Base-by-base conservation (phyloP, 306 rosid genomes). In the Vigna radiata region DNA sequence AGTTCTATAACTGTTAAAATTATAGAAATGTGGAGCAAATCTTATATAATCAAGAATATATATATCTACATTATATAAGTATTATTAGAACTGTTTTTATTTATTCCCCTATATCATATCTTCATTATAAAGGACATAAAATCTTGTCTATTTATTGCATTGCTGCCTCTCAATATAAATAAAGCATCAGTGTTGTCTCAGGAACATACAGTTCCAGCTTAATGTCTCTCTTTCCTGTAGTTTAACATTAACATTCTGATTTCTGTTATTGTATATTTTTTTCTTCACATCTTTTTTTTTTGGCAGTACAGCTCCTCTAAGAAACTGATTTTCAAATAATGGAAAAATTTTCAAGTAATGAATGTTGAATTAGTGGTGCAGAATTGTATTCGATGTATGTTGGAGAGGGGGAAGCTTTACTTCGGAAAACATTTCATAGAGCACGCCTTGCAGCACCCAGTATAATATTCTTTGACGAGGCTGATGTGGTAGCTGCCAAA, bases 371-470 rank as follows among this genome's bases (percentile, higher is more conserved):
- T 86, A 95, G 98, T 79, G 90, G 96, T 85, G 96, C 97, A 87
- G 98, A 95, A 64, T 74, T 95, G 85, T 89, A 79, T 69, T 95
- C 98, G 2, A 95, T 89, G 98, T 95, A 92, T 70, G 97, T 92
- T 53, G 98, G 98, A 65, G 97, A 92, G 77, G 97, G 97, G 65
- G 98, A 95, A 87, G 93, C 92, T 66, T 76, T 89, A 70, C 87
- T 92, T 65, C 96, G 98, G 23, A 87, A 85, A 79, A 89, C 97
- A 53, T 95, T 95, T 82, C 89, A 83, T 53, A 90, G 93, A 83
- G 97, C 98, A 29, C 89, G 92, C 47, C 93, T 95, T 74, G 96
- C 90, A 2, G 97, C 96, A 29, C 97, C 95, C 37, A 89, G 98
- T 85, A 92, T 92, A 86, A 76, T 94, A 77, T 87, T 92, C 88